Evolutionary conservation across 768 basidiomycete genomes (phyloP), one percentile per base, ranked within the genome.

Genomic region (Lyophyllum atratum): DNA sequence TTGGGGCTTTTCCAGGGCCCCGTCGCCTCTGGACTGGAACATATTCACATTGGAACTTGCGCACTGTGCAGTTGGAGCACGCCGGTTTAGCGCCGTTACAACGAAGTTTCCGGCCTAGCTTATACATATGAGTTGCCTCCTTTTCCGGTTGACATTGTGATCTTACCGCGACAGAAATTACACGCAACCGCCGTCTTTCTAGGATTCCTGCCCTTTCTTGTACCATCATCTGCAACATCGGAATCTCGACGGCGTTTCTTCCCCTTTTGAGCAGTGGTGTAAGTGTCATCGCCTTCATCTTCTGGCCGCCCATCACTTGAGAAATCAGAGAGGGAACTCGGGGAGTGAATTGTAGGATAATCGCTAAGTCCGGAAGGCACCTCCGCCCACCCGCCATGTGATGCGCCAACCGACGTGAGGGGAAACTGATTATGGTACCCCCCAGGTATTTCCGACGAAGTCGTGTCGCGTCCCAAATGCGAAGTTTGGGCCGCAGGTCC

Each of bases 1-100:
- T 86, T 28, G 85, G 83, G 42, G 86, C 85, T 72, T 87, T 90
- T 25, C 89, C 90, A 54, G 89, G 89, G 1, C 90, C 90, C 47
- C 90, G 82, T 31, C 90, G 82, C 66, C 81, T 70, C 49, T 72
- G 74, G 24, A 76, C 69, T 21, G 74, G 72, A 48, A 79, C 80
- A 69, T 89, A 90, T 55, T 67, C 70, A 66, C 89, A 90, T 28
- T 69, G 62, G 55, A 76, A 70, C 48, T 74, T 74, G 37, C 87
- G 85, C 29, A 77, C 77, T 19, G 62, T 68, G 70, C 90, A 92
- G 66, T 87, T 85, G 7, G 73, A 76, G 61, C 90, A 92, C 5
- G 74, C 69, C 28, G 90, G 90, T 60, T 74, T 79, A 2, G 70
- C 76, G 2, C 89, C 89, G 65, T 89, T 85, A 72, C 90, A 92